A percentile compares a stretch with the other conserved stretches of the same genome.
Conservation (phyloP, 495 filamentous ascomycete species). For the Penicillium cinerascens region DNA sequence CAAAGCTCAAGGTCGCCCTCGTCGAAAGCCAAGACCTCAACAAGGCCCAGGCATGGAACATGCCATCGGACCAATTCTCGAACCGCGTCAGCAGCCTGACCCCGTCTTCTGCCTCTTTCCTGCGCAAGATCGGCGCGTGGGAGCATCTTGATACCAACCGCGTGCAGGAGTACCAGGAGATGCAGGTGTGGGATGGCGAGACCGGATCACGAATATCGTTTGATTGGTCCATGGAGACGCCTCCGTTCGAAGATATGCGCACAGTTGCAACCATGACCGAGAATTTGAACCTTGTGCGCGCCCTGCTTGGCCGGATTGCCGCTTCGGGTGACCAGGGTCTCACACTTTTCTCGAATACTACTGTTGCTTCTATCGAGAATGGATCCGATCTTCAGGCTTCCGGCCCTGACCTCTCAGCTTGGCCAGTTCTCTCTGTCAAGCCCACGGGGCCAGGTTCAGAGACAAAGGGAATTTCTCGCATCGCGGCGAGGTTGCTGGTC, state of each 20-base stretch:
- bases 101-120: slow-evolving; percentile 69
- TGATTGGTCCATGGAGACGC: slow-evolving; percentile 59
- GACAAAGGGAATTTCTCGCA: slow-evolving; percentile 33
- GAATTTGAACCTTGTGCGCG: slow-evolving; percentile 82
- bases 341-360: slow-evolving; percentile 67
- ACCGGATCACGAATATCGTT: slow-evolving; percentile 84
- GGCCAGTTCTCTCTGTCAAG: slow-evolving; percentile 76
- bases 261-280: slow-evolving; percentile 96
- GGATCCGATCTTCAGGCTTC: slow-evolving; percentile 58
- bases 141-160: slow-evolving; percentile 62
- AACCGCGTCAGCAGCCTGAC: slow-evolving; percentile 95
- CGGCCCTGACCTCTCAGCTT: slow-evolving; percentile 72
- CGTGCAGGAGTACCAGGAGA: slow-evolving; percentile 85
- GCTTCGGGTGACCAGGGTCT: slow-evolving; percentile 60
- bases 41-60: slow-evolving; percentile 59
- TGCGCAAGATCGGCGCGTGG: slow-evolving; percentile 83
- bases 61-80: slow-evolving; percentile 69
- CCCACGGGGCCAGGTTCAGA: slow-evolving; percentile 34
- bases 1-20: slow-evolving; percentile 77
- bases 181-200: slow-evolving; percentile 97
- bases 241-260: slow-evolving; percentile 42
- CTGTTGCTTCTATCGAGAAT: slow-evolving; percentile 71
- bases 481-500: slow-evolving; percentile 80
- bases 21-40: slow-evolving; percentile 82
- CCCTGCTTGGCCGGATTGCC: slow-evolving; percentile 65